phyloP scores from a whole-genome alignment of 148 eudicot genomes.

The Amaranthus hypochondriacus region DNA sequence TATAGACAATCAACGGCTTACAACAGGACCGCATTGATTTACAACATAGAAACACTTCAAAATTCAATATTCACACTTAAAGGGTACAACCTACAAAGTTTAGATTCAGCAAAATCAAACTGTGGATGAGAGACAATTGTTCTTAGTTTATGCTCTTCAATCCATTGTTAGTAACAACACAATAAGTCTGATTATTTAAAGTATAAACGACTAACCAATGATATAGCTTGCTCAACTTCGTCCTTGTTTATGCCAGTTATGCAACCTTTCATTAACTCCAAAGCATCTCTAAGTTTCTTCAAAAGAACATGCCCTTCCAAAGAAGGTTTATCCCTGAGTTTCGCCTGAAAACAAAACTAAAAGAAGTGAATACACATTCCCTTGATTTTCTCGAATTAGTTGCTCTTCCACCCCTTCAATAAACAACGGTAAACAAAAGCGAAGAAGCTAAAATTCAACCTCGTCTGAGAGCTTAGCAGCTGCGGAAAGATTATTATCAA shows the following conservation, averaged over 20 bases:
- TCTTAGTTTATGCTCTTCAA: not conserved
- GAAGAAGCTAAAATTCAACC: constrained; percentile 38
- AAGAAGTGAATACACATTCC: not conserved
- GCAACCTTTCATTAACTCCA: constrained; percentile 78
- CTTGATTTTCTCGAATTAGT: not conserved
- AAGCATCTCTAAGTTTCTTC: constrained; percentile 93
- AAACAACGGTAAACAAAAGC: not conserved
- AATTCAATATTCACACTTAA: not conserved
- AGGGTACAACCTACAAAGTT: not conserved
- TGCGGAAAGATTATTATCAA: constrained; percentile 86
- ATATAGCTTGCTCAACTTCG: constrained; percentile 90
- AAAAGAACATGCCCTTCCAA: constrained; percentile 95
- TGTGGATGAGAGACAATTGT: not conserved
- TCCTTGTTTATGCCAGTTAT: constrained; percentile 81
- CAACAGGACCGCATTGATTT: not conserved
- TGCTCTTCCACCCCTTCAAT: not conserved
- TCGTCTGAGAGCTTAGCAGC: constrained; percentile 84
- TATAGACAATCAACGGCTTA: not conserved
- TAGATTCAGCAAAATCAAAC: not conserved
- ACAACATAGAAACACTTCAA: not conserved
- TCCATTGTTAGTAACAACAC: not conserved
- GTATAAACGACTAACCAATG: constrained; percentile 53
- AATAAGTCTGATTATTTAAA: not conserved
- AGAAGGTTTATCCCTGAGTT: constrained; percentile 75
- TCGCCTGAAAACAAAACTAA: constrained; percentile 51